These are phyloP conservation scores for Chaetomium sp. DNA, from an alignment of 2,329 filamentous ascomycete species.

Conservation along the genomic window DNA sequence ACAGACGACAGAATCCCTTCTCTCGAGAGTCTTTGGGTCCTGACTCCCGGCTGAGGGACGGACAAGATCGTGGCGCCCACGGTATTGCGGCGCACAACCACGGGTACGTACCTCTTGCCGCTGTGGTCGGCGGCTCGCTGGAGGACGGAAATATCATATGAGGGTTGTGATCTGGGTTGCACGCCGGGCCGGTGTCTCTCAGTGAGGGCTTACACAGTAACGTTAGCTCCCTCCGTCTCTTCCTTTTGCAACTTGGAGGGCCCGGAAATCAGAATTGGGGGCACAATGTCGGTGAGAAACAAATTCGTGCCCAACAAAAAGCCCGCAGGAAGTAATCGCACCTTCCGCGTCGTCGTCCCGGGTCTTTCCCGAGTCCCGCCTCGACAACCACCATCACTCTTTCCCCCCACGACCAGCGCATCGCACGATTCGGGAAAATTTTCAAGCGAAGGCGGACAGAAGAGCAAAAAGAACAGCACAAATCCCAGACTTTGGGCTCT, in stretches of 20 bases:
- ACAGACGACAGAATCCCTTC: conserved; percentile 5
- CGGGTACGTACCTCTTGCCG: conserved; percentile 13
- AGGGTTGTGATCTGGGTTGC: neutral
- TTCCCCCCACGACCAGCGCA: conserved; percentile 10
- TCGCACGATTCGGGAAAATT: neutral
- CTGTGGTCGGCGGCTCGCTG: conserved; percentile 16
- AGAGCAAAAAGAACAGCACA: neutral
- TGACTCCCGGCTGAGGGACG: neutral
- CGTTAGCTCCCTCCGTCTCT: no score
- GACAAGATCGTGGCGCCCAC: conserved; percentile 3
- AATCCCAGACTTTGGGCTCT: conserved; percentile 3
- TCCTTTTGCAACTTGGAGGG: no score
- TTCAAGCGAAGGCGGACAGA: conserved; percentile 7
- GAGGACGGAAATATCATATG: conserved; percentile 9
- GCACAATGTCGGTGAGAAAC: neutral
- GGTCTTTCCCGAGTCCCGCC: no score
- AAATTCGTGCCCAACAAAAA: neutral
- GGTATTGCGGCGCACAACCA: conserved; percentile 5
- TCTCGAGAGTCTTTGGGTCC: neutral
- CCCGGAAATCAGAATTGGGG: neutral
- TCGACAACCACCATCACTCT: no score
- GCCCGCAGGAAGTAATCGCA: no score
- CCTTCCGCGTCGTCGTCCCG: no score
- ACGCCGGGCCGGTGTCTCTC: no score
- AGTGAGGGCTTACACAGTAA: no score